Base-by-base conservation (phyloP, 2,329 filamentous ascomycete species). In the Ophiostoma australiae region DNA sequence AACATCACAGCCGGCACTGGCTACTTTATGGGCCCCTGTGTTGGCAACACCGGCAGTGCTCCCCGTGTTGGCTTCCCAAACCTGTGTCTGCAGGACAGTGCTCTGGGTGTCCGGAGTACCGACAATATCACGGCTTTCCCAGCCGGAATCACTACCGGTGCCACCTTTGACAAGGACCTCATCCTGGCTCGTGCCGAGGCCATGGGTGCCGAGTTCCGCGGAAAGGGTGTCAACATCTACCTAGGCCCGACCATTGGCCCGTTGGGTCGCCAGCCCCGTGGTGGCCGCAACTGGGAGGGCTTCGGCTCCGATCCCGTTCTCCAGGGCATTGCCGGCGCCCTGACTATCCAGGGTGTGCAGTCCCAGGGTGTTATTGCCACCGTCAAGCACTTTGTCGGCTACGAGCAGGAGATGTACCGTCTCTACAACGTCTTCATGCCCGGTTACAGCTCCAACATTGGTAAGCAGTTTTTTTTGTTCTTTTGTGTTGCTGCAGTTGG, bases 201-300 rank as follows among this genome's bases (percentile, higher is more conserved):
- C 81, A 88, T 75, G 85, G 89, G 91, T 20, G 92, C 91, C 2
- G 83, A 84, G 73, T 90, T 86, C 68, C 84, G 92, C 76, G 92
- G 88, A 3, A 82, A 85, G 37, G 92, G 95, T 79, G 87, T 90
- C 35, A 87, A 86, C 69, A 82, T 85, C 11, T 89, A 72, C 44
- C 71, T 73, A 0, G 71, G 76, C 86, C 89, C 76, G 89, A 91
- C 1, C 83, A 86, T 93, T 48, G 91, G 91, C 0, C 86, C 92
- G 1, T 77, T 93, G 1, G 91, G 91, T 1, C 84, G 90, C 11
- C 91, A 92, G 75, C 90, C 90, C 0, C 84, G 84, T 67, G 92
- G 88, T 41, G 92, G 92, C 0, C 84, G 92, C 58, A 93, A 92
- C 77, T 96, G 92, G 92, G 92, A 95, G 78, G 91, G 89, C 0